A percentile compares a stretch with the other conserved stretches of the same genome.
phyloP scores from a whole-genome alignment of 805 yeast species.

The Saccharomycopsis fodiens region DNA sequence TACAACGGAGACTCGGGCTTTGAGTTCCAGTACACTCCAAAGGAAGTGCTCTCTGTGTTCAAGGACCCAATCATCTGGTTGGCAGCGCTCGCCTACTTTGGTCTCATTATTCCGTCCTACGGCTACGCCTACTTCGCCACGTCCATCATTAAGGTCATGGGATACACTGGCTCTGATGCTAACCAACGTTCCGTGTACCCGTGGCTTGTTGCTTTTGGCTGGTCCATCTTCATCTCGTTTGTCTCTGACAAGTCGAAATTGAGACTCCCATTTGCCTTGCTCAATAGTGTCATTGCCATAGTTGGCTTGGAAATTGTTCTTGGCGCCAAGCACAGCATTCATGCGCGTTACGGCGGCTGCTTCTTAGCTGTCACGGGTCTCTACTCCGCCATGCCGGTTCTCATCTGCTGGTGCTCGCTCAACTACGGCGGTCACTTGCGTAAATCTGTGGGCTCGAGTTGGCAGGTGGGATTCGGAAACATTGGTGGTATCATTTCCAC shows the following conservation, averaged over 20 bases:
- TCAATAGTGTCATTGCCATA: constrained; percentile 33
- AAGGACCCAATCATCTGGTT: constrained; percentile 53
- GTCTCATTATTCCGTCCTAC: constrained; percentile 60
- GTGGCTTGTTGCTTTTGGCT: constrained; percentile 70
- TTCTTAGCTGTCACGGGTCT: constrained; percentile 52
- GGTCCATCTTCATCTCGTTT: constrained; percentile 51
- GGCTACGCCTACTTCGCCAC: constrained; percentile 73
- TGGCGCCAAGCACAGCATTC: constrained; percentile 31
- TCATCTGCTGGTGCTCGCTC: constrained; percentile 59
- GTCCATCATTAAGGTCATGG: constrained; percentile 52
- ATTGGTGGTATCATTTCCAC: constrained; percentile 66
- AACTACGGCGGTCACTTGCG: constrained; percentile 50
- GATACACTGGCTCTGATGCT: constrained; percentile 63
- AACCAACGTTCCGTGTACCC: constrained; percentile 82
- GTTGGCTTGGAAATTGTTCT: constrained; percentile 51
- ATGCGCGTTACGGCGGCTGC: constrained; percentile 54
- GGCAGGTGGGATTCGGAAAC: constrained; percentile 66
- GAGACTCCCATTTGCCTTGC: constrained; percentile 38
- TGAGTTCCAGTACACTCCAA: constrained; percentile 38
- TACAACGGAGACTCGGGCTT: constrained; percentile 44
- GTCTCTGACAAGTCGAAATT: constrained; percentile 47
- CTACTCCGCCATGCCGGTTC: constrained; percentile 62
- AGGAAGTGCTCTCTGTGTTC: constrained; percentile 41
- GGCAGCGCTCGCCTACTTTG: constrained; percentile 56
- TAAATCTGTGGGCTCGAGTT: constrained; percentile 50